Percentiles rank a stretch among this genome's conserved stretches.
These are phyloP conservation scores for Collybia sordida DNA, from an alignment of 768 basidiomycete species.

Conservation along the genomic window DNA sequence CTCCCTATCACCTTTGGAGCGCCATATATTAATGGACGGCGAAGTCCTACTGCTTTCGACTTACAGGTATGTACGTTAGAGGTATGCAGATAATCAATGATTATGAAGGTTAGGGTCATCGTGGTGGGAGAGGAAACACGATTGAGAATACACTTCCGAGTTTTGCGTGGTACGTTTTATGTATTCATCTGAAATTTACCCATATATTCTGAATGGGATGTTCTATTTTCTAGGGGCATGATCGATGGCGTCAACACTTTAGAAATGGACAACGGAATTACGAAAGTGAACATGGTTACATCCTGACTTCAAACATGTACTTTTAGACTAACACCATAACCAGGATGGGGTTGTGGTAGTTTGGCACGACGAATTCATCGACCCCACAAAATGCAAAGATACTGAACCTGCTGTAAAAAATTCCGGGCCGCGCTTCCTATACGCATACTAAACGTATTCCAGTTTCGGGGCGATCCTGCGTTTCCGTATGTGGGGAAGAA, in stretches of 20 bases:
- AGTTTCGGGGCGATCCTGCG: conserved; percentile 57
- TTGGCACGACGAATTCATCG: conserved; percentile 77
- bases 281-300: conserved; percentile 44
- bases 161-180: conserved; percentile 64
- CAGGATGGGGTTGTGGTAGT: conserved; percentile 78
- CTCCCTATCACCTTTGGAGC: too few relatives aligned
- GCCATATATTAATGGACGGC: neutral
- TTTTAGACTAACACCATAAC: conserved; percentile 2
- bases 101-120: conserved; percentile 52
- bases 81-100: neutral
- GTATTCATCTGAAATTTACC: conserved; percentile 2
- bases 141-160: conserved; percentile 72
- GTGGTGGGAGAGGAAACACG: conserved; percentile 74
- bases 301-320: neutral
- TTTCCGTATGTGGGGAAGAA: conserved; percentile 80
- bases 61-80: conserved; percentile 38
- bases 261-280: conserved; percentile 78
- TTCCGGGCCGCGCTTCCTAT: neutral
- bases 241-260: conserved; percentile 76
- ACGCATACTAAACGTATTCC: neutral
- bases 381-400: conserved; percentile 64
- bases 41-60: conserved; percentile 39
- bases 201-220: neutral
- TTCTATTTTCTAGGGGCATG: conserved; percentile 51
- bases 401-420: conserved; percentile 58